phyloP scores from a whole-genome alignment of 257 asterid species.

The Nicotiana tomentosiformis region DNA sequence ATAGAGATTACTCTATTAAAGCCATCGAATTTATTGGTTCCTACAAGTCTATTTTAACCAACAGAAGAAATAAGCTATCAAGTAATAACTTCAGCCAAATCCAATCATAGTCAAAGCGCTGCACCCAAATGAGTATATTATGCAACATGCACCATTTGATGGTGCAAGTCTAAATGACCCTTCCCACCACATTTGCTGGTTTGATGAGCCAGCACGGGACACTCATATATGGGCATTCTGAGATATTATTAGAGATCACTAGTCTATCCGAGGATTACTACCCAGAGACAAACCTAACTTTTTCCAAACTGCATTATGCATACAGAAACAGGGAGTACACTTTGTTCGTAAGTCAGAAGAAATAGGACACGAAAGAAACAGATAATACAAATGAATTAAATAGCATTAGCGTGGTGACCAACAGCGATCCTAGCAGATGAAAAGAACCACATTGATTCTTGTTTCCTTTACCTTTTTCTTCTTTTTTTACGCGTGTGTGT shows the following conservation, averaged over 20 bases:
- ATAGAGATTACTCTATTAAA: no score
- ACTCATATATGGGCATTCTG: neutral
- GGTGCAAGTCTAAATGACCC: neutral
- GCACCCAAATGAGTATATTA: neutral
- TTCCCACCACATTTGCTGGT: neutral
- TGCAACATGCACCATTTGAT: neutral
- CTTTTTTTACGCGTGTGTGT: no score
- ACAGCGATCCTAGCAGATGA: neutral
- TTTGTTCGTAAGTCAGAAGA: neutral
- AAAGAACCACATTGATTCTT: neutral
- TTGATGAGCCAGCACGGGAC: neutral
- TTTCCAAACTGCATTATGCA: neutral
- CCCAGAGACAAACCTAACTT: neutral
- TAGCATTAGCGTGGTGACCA: neutral
- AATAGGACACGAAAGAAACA: neutral
- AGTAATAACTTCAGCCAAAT: neutral
- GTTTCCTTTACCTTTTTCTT: neutral
- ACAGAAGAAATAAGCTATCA: neutral
- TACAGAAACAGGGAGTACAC: neutral
- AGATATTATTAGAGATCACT: neutral
- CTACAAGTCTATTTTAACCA: no score
- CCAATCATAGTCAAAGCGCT: neutral
- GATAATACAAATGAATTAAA: neutral
- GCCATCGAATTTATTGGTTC: no score
- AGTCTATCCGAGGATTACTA: neutral